phyloP scores from a whole-genome alignment of 2,329 filamentous ascomycete species.

The Cladosporium oxysporum region DNA sequence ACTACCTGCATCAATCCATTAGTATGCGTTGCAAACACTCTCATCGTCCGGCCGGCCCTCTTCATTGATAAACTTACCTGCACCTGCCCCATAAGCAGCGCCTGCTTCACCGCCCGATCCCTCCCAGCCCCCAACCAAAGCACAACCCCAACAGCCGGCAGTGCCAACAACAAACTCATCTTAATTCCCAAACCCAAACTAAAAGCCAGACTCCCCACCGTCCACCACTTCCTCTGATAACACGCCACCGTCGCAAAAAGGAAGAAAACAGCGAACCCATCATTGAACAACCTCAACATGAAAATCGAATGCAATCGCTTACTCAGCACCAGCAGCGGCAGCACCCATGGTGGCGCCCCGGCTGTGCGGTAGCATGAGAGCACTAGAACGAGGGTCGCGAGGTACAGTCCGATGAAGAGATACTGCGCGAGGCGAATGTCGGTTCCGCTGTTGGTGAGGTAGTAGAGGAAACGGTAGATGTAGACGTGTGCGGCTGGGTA shows the following conservation, averaged over 20 bases:
- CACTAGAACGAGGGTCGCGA: conserved; percentile 72
- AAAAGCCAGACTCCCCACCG: conserved; percentile 70
- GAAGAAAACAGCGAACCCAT: conserved; percentile 82
- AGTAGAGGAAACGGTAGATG: conserved; percentile 78
- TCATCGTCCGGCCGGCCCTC: not conserved
- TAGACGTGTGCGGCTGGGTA: conserved; percentile 95
- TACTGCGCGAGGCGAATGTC: conserved; percentile 81
- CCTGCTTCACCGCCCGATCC: conserved; percentile 65
- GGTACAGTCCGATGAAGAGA: conserved; percentile 78
- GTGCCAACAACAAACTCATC: conserved; percentile 83
- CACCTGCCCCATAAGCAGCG: conserved; percentile 71
- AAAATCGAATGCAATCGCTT: conserved; percentile 95
- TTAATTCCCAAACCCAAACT: conserved; percentile 85
- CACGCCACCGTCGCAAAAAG: conserved; percentile 79
- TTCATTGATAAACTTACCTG: conserved; percentile 59
- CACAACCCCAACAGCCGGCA: conserved; percentile 77
- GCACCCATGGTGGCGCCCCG: conserved; percentile 81
- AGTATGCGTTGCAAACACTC: not conserved
- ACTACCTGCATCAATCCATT: conserved; percentile 45
- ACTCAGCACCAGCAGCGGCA: conserved; percentile 81
- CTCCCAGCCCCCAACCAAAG: conserved; percentile 74
- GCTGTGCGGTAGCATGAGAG: conserved; percentile 79
- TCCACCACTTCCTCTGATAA: conserved; percentile 75
- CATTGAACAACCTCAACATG: conserved; percentile 90
- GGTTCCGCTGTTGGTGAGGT: conserved; percentile 71